Conservation (phyloP, 2,329 filamentous ascomycete genomes). For the Alternaria sp. region DNA sequence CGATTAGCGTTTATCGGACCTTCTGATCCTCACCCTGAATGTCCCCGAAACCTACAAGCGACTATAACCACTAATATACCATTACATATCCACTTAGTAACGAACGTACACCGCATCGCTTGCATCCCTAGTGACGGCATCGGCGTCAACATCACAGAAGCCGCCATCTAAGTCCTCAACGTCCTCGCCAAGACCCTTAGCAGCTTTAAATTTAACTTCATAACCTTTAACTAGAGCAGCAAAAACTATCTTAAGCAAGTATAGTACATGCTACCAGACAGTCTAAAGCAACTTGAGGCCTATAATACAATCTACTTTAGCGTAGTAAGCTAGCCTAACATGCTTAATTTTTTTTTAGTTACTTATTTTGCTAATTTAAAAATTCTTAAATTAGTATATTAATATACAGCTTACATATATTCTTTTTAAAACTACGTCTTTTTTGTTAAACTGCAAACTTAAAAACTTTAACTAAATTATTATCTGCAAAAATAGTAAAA, state of each 20-base stretch:
- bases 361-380: too few relatives aligned
- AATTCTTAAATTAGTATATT: conserved; percentile 73
- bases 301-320: conserved; percentile 68
- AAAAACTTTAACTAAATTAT: conserved; percentile 59
- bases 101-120: conserved; percentile 47
- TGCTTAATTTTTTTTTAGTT: too few relatives aligned
- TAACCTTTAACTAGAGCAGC: conserved; percentile 60
- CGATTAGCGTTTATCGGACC: not conserved
- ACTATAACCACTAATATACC: conserved; percentile 31
- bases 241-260: conserved; percentile 61
- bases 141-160: conserved; percentile 44
- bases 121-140: conserved; percentile 48
- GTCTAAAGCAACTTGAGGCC: conserved; percentile 60
- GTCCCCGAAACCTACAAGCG: not conserved
- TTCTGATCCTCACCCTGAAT: not conserved
- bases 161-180: conserved; percentile 44
- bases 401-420: conserved; percentile 67
- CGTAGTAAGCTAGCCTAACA: conserved; percentile 66
- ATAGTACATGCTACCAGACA: conserved; percentile 63
- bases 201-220: conserved; percentile 61
- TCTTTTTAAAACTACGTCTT: conserved; percentile 54
- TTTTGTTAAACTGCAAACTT: conserved; percentile 48
- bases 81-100: conserved; percentile 31
- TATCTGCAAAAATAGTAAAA: conserved; percentile 59
- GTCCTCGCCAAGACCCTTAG: conserved; percentile 56